Percentiles rank a stretch among this genome's conserved stretches.
These are phyloP conservation scores for Hirsutella rhossiliensis DNA, from an alignment of 2,329 filamentous ascomycete species.

Conservation along the genomic window DNA sequence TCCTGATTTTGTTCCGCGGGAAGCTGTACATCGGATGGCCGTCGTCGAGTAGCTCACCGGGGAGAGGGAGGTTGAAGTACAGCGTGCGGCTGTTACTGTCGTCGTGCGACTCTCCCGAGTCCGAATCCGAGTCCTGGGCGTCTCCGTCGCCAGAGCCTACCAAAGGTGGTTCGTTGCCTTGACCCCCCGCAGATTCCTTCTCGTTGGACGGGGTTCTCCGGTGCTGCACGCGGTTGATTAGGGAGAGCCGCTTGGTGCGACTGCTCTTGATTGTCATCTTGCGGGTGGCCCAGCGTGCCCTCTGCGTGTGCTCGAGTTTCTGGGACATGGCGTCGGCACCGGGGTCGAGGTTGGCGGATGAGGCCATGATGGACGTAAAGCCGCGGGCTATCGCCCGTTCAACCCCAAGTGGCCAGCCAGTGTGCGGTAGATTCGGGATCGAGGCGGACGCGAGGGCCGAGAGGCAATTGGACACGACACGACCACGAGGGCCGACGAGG, in stretches of 20 bases:
- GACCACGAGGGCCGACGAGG: not conserved
- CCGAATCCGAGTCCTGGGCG: slow-evolving; percentile 21
- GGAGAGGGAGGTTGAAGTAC: slow-evolving; percentile 80
- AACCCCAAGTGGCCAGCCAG: slow-evolving; percentile 24
- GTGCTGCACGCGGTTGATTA: slow-evolving; percentile 65
- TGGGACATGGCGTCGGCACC: slow-evolving; percentile 10
- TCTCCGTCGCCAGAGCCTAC: slow-evolving; percentile 17
- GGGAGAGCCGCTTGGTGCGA: slow-evolving; percentile 66
- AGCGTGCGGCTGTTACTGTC: slow-evolving; percentile 42
- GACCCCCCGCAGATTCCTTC: slow-evolving; percentile 47
- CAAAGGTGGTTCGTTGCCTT: slow-evolving; percentile 13
- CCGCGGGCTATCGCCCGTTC: slow-evolving; percentile 27
- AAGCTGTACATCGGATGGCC: slow-evolving; percentile 61
- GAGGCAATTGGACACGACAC: not conserved
- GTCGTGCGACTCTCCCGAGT: slow-evolving; percentile 24
- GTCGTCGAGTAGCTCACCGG: slow-evolving; percentile 61
- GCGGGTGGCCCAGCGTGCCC: slow-evolving; percentile 94
- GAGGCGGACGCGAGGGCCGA: not conserved
- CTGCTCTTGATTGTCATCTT: slow-evolving; percentile 67
- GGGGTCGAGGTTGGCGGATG: slow-evolving; percentile 14
- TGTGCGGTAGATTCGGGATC: slow-evolving; percentile 7
- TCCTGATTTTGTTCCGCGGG: slow-evolving; percentile 91
- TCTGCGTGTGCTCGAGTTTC: slow-evolving; percentile 40
- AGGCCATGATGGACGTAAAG: slow-evolving; percentile 20
- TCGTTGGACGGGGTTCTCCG: slow-evolving; percentile 49